phyloP scores from a whole-genome alignment of 129 eudicot genomes.

The Ambrosia artemisiifolia region DNA sequence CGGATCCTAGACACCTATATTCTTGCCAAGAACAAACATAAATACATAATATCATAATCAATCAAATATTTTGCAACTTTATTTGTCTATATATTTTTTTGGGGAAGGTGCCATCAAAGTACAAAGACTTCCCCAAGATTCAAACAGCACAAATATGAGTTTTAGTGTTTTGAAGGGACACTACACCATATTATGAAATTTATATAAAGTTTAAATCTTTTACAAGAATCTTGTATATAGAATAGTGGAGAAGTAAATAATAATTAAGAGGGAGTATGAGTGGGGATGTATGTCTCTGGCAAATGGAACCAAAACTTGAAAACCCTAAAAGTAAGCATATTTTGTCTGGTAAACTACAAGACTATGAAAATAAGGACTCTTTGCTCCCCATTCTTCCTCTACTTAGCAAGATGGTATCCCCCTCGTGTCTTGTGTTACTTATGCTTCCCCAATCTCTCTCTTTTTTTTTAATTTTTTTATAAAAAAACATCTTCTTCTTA shows the following conservation, averaged over 20 bases:
- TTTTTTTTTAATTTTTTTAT: background rate
- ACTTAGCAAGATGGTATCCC: conserved; percentile 39
- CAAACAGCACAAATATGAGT: background rate
- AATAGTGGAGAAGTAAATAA: conserved; percentile 3
- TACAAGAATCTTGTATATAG: background rate
- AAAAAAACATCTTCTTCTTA: background rate
- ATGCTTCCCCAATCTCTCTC: conserved; percentile 8
- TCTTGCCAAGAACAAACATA: too few relatives aligned
- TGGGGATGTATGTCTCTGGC: conserved; percentile 25
- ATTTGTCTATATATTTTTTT: background rate
- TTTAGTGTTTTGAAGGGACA: conserved; percentile 3
- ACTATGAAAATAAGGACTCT: conserved; percentile 40
- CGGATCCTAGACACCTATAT: too few relatives aligned
- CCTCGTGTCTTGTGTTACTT: conserved; percentile 40
- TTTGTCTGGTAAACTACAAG: conserved; percentile 35
- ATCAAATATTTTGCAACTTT: background rate
- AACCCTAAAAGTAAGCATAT: conserved; percentile 39
- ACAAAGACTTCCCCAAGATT: background rate
- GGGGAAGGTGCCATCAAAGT: conserved; percentile 11
- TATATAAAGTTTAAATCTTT: background rate
- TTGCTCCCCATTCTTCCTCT: conserved; percentile 42
- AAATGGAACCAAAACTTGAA: conserved; percentile 35
- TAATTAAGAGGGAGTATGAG: background rate
- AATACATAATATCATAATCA: too few relatives aligned
- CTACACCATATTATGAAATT: background rate